Conservation (phyloP, 2,329 filamentous ascomycete genomes). For the Septoria linicola region DNA sequence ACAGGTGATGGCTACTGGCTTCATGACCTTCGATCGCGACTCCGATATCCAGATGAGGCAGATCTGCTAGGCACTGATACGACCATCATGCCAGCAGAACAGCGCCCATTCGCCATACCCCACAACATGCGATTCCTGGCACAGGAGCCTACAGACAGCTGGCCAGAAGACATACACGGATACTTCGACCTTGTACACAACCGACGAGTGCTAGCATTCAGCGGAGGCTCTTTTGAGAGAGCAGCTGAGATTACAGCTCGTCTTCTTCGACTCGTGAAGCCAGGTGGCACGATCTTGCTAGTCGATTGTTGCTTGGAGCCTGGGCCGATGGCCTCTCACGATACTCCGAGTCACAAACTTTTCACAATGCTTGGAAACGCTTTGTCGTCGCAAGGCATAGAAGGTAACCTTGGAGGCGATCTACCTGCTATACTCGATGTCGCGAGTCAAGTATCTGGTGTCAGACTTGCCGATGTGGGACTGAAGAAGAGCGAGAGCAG, state of each 20-base stretch:
- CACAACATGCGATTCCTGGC: constrained; percentile 16
- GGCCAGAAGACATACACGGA: constrained; percentile 14
- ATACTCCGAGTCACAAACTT: constrained; percentile 7
- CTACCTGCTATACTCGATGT: constrained; percentile 14
- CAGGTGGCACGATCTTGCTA: constrained; percentile 7
- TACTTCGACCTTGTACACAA: constrained; percentile 16
- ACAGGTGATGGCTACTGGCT: constrained; percentile 17
- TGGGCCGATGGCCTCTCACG: neutral
- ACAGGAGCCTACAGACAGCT: constrained; percentile 5
- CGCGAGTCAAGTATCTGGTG: constrained; percentile 9
- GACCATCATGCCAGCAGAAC: constrained; percentile 1
- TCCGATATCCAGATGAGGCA: constrained; percentile 7
- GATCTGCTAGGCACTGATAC: constrained; percentile 16
- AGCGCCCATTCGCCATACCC: constrained; percentile 14
- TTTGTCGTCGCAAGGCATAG: constrained; percentile 5
- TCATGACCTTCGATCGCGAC: constrained; percentile 9
- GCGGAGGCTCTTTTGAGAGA: constrained; percentile 3
- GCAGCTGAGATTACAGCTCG: constrained; percentile 7
- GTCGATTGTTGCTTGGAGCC: constrained; percentile 9
- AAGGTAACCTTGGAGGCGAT: constrained; percentile 14
- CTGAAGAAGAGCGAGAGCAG: constrained; percentile 9
- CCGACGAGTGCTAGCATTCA: neutral
- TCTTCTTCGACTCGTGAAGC: constrained; percentile 12
- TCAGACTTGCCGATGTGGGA: constrained; percentile 6
- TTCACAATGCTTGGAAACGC: constrained; percentile 16